These are phyloP conservation scores for Erigeron canadensis DNA, from an alignment of 129 eudicot genomes.

Conservation along the genomic window DNA sequence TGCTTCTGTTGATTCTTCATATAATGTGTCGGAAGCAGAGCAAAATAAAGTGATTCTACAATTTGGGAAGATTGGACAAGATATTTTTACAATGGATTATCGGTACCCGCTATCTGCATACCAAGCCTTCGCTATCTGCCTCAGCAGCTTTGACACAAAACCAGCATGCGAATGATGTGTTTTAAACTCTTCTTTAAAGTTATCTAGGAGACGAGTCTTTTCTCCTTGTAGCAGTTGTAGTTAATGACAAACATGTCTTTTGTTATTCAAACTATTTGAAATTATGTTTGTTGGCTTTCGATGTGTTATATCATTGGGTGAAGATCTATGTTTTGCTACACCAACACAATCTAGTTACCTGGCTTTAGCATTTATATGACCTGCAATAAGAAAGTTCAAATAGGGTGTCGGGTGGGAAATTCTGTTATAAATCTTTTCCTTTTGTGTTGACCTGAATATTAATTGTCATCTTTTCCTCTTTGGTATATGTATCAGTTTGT, in stretches of 20 bases:
- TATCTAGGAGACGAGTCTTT: neutral
- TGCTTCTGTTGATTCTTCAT: slow-evolving; percentile 59
- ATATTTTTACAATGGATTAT: slow-evolving; percentile 90
- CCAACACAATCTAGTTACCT: no score
- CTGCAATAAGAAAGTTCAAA: no score
- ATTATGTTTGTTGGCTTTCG: slow-evolving; percentile 1
- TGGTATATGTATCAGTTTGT: no score
- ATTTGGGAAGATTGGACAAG: slow-evolving; percentile 89
- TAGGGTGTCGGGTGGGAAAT: no score
- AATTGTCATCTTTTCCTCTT: no score
- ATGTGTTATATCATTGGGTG: neutral
- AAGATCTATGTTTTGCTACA: neutral
- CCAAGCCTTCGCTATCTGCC: slow-evolving; percentile 88
- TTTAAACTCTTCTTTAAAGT: neutral
- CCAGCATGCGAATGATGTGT: slow-evolving; percentile 80
- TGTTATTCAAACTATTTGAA: neutral
- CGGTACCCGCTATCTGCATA: slow-evolving; percentile 84
- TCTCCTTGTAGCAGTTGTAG: slow-evolving; percentile 22
- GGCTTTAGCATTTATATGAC: no score
- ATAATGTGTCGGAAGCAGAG: slow-evolving; percentile 55
- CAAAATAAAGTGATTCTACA: slow-evolving; percentile 75
- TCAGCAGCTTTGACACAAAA: slow-evolving; percentile 93
- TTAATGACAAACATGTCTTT: slow-evolving; percentile 11
- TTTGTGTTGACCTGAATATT: no score
- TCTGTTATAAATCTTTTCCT: no score